A percentile compares a stretch with the other conserved stretches of the same genome.
Evolutionary conservation across 345 rosid genomes (phyloP).

Genomic region (Schrenkiella parvula): DNA sequence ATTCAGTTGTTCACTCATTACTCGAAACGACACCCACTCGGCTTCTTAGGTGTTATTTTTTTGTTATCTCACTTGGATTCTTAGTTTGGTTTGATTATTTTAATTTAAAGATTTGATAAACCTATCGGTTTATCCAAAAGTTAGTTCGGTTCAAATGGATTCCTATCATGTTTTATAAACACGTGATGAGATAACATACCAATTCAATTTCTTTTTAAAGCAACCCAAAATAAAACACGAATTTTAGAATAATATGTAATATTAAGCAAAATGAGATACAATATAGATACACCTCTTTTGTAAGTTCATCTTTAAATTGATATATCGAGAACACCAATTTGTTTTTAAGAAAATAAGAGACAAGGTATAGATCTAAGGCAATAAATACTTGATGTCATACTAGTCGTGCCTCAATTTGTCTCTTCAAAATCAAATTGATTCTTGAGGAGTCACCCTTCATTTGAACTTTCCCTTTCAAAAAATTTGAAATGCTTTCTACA

Average conservation of each 20-base stretch:
- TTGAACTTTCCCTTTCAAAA: slow-evolving; percentile 29
- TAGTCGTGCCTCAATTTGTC: slow-evolving; percentile 32
- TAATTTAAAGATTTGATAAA: neutral
- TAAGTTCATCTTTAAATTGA: neutral
- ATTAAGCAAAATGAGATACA: neutral
- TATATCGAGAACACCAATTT: neutral
- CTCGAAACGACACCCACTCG: neutral
- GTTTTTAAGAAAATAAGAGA: neutral
- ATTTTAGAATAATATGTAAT: neutral
- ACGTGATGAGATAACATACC: neutral
- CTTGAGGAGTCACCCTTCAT: slow-evolving; percentile 24
- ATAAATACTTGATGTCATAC: slow-evolving; percentile 29
- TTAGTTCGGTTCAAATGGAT: neutral
- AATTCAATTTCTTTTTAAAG: neutral
- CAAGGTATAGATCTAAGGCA: slow-evolving; percentile 14
- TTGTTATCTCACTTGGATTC: neutral
- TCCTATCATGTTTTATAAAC: neutral
- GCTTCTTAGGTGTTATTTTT: too few species aligned
- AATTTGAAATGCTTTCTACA: slow-evolving; percentile 1
- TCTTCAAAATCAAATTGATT: slow-evolving; percentile 29
- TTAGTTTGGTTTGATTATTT: neutral
- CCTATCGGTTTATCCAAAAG: neutral
- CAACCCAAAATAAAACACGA: neutral
- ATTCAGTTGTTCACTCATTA: neutral
- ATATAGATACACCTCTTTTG: neutral